Evolutionary conservation across 306 rosid genomes (phyloP).

Genomic region (Leucaena leucocephala): DNA sequence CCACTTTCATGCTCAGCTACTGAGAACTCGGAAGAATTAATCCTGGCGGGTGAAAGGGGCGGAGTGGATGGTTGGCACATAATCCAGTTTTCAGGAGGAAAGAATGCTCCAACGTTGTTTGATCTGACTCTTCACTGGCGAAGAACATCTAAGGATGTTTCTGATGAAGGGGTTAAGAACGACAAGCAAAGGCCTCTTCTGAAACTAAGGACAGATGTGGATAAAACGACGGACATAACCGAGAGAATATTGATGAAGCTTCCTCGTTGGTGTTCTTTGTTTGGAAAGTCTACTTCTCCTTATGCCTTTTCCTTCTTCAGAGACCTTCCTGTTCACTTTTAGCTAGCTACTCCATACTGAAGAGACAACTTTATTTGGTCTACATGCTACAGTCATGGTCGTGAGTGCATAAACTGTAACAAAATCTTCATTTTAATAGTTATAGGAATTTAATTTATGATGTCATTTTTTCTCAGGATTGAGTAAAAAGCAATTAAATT

Average conservation of each 20-base stretch:
- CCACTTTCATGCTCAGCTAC: slow-evolving; percentile 39
- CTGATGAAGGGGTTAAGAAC: not conserved
- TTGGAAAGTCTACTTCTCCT: slow-evolving; percentile 94
- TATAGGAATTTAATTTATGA: slow-evolving; percentile 8
- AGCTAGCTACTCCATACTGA: slow-evolving; percentile 33
- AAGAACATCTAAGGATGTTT: slow-evolving; percentile 14
- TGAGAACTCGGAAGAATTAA: slow-evolving; percentile 61
- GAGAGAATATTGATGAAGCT: slow-evolving; percentile 68
- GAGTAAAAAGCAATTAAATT: not conserved
- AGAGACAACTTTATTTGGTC: not conserved
- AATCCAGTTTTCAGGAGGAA: slow-evolving; percentile 87
- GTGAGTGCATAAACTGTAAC: not conserved
- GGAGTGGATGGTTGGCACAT: slow-evolving; percentile 72
- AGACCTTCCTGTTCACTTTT: slow-evolving; percentile 66
- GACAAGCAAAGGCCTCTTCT: slow-evolving; percentile 47
- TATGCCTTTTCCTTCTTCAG: slow-evolving; percentile 67
- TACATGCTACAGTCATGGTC: not conserved
- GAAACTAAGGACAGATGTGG: slow-evolving; percentile 80
- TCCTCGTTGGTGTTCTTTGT: slow-evolving; percentile 86
- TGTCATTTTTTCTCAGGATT: not conserved
- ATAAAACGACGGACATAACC: slow-evolving; percentile 61
- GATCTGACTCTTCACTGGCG: slow-evolving; percentile 65
- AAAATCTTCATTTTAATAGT: slow-evolving; percentile 23
- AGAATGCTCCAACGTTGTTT: slow-evolving; percentile 65
- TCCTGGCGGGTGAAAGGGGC: slow-evolving; percentile 53